Conservation (phyloP, 1,284 basidiomycete genomes). For the Pyrrhoderma noxium region DNA sequence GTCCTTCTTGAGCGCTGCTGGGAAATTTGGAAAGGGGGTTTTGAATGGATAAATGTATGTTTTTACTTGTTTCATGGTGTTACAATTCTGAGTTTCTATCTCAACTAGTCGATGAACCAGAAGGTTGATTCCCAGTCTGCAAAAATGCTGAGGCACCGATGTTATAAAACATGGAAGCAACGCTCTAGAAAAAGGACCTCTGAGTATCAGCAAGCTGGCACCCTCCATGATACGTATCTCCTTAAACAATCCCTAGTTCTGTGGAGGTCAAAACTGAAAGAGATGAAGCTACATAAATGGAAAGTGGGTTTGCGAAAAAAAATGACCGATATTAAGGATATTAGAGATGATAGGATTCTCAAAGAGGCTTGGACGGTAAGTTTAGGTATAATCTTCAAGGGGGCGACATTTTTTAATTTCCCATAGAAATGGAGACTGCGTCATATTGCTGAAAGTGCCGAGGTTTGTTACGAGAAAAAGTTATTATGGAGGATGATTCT, state of each 20-base stretch:
- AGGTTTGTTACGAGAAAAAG: slow-evolving; percentile 5
- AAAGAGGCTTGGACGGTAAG: slow-evolving; percentile 19
- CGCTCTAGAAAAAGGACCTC: background rate
- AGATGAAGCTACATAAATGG: slow-evolving; percentile 13
- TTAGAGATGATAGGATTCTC: slow-evolving; percentile 14
- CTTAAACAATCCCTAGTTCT: slow-evolving; percentile 1
- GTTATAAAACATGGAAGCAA: slow-evolving; percentile 16
- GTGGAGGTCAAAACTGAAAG: slow-evolving; percentile 16
- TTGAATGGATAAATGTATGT: slow-evolving; percentile 64
- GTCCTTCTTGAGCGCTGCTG: slow-evolving; percentile 59
- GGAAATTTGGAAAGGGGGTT: slow-evolving; percentile 62
- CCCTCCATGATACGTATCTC: slow-evolving; percentile 7
- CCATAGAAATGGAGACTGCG: slow-evolving; percentile 10
- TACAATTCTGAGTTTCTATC: background rate
- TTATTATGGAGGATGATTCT: slow-evolving; percentile 3
- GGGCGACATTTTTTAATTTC: background rate
- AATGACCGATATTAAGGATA: slow-evolving; percentile 18
- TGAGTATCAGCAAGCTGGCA: slow-evolving; percentile 5
- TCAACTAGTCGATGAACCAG: slow-evolving; percentile 10
- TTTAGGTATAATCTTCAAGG: background rate
- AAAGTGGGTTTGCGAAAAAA: slow-evolving; percentile 18
- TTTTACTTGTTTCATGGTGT: background rate
- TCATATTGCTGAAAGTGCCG: slow-evolving; percentile 4
- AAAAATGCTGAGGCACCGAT: slow-evolving; percentile 18
- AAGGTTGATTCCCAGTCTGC: slow-evolving; percentile 19